Base-by-base conservation (phyloP, 345 rosid species). In the Anastatica hierochuntica region DNA sequence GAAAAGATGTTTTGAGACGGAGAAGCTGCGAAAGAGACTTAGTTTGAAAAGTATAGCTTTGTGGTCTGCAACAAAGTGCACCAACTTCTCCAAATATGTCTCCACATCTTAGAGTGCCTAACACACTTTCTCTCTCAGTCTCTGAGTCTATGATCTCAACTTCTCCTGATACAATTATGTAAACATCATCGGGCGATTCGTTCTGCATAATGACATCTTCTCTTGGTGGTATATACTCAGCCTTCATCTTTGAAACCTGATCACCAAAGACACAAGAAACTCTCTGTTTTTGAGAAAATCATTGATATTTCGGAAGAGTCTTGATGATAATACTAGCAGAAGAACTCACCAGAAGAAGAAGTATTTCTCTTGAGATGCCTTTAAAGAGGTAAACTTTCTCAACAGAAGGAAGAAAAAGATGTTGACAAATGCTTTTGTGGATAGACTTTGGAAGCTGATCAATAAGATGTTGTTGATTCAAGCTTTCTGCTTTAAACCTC, bases 41-140 rank as follows among this genome's bases (percentile, higher is more conserved):
- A 0, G 98, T 81, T 20, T 95, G 79, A 34, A 72, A 90, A 4
- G 89, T 81, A 65, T 68, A 78, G 57, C 75, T 60, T 6, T 90
- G 98, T 24, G 84, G 88, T 41, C 68, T 76, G 69, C 83, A 70
- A 48, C 92, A 84, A 54, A 90, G 82, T 1, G 78, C 89, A 20
- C 96, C 95, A 15, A 79, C 81, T 71, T 90, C 98, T 43, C 96
- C 98, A 67, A 90, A 90, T 73, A 84, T 73, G 64, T 84, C 88
- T 57, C 79, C 78, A 10, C 81, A 65, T 4, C 71, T 72, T 64
- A 90, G 47, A 29, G 70, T 78, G 55, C 92, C 95, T 3, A 81
- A 63, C 13, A 63, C 71, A 11, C 52, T 13, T 40, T 81, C 96
- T 50, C 74, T 81, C 46, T 80, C 97, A 36, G 55, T 61, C 23